phyloP scores from a whole-genome alignment of 768 basidiomycete species.

The Trametes gibbosa region DNA sequence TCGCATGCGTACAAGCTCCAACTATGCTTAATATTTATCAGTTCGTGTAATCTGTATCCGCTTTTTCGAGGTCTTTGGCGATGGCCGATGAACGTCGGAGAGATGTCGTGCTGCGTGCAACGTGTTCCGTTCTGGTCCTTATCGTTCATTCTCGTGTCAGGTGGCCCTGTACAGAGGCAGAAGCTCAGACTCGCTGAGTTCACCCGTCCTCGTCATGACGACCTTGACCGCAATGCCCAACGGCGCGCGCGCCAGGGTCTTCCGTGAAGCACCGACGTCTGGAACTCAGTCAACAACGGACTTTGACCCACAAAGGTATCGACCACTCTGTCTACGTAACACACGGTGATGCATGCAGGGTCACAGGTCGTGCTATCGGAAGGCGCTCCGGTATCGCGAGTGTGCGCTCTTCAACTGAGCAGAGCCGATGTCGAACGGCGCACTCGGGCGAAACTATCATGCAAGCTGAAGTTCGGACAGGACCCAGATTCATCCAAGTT shows the following conservation, averaged over 20 bases:
- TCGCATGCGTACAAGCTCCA: not conserved
- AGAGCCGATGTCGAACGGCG: not conserved
- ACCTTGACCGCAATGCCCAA: slow-evolving; percentile 6
- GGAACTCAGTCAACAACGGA: not conserved
- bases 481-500: no score
- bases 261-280: not conserved
- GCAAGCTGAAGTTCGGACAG: not conserved
- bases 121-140: not conserved
- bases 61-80: not conserved
- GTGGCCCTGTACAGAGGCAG: not conserved
- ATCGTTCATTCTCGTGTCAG: not conserved
- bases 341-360: not conserved
- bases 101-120: not conserved
- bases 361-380: not conserved
- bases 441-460: not conserved
- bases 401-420: not conserved
- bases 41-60: slow-evolving; percentile 15
- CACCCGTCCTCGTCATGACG: slow-evolving; percentile 6
- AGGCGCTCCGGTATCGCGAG: slow-evolving; percentile 3
- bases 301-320: not conserved
- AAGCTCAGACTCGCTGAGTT: not conserved
- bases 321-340: not conserved
- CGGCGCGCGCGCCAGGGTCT: not conserved
- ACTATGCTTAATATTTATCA: slow-evolving; percentile 15
- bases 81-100: not conserved